A percentile compares a stretch with the other conserved stretches of the same genome.
Evolutionary conservation across 2,329 filamentous ascomycete genomes (phyloP).

Genomic region (Fusarium buxicola): DNA sequence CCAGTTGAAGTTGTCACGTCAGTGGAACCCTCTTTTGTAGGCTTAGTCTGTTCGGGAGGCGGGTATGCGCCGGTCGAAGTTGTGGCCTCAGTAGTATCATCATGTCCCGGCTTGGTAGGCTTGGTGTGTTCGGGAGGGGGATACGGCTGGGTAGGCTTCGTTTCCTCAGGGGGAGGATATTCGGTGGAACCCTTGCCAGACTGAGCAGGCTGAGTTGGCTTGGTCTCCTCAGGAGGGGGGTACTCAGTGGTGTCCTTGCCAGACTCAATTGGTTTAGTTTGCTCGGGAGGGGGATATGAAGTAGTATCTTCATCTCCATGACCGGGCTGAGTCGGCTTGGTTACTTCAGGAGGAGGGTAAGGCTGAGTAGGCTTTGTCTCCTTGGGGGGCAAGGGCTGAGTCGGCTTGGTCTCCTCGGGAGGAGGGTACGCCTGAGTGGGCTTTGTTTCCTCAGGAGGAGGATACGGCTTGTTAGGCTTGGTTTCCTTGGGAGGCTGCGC

Average conservation of each 20-base stretch:
- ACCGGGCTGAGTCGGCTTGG: not conserved
- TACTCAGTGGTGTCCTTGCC: constrained; percentile 4
- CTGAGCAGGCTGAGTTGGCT: constrained; percentile 7
- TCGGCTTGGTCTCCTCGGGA: constrained; percentile 11
- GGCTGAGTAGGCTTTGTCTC: constrained; percentile 7
- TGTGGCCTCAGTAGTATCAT: constrained; percentile 2
- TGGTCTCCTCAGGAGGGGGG: not conserved
- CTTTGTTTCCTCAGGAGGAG: constrained; percentile 17
- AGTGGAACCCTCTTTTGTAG: not conserved
- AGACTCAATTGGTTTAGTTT: constrained; percentile 4
- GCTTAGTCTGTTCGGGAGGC: constrained; percentile 6
- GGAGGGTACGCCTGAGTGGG: constrained; percentile 8
- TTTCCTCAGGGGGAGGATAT: not conserved
- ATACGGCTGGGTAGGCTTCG: not conserved
- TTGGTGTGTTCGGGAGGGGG: constrained; percentile 11
- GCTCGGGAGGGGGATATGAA: constrained; percentile 11
- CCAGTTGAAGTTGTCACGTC: constrained; percentile 11
- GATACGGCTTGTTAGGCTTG: not conserved
- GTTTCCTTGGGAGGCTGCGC: not conserved
- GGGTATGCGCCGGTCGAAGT: constrained; percentile 2
- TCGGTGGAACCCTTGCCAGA: constrained; percentile 2
- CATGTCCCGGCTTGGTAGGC: not conserved
- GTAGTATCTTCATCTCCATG: not conserved
- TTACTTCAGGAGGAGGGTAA: not conserved
- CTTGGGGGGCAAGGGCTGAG: constrained; percentile 5